Percentiles rank a stretch among this genome's conserved stretches.
Conservation (phyloP, 2,329 filamentous ascomycete species). For the Epicoccum nigrum region DNA sequence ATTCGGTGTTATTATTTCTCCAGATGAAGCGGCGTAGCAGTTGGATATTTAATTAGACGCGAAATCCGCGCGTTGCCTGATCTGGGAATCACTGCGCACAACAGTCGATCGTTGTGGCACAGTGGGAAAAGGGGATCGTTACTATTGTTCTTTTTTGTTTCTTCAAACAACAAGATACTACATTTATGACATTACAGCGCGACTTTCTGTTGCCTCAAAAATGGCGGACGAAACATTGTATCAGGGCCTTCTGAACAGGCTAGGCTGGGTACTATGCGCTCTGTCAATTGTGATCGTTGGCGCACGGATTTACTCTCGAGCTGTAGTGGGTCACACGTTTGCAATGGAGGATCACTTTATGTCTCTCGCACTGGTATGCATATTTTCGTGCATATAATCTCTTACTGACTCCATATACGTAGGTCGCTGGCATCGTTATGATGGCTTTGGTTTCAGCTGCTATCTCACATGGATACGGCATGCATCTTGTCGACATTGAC, state of each 20-base stretch:
- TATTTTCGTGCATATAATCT: not conserved
- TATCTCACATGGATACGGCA: not conserved
- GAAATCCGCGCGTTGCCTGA: not conserved
- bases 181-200: not conserved
- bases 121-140: not conserved
- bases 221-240: not conserved
- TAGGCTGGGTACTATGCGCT: not conserved
- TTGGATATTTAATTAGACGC: not conserved
- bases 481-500: not conserved
- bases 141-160: not conserved
- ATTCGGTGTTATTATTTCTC: too few species aligned
- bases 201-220: not conserved
- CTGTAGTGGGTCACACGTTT: not conserved
- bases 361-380: constrained; percentile 1
- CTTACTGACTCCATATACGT: not conserved
- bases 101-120: not conserved
- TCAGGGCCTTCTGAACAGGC: not conserved
- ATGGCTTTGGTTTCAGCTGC: not conserved
- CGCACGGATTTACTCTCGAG: not conserved
- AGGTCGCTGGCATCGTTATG: not conserved
- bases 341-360: not conserved
- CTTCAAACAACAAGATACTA: not conserved
- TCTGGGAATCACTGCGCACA: not conserved
- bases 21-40: not conserved
- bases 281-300: not conserved